Base-by-base conservation (phyloP, 345 rosid genomes). In the Brassica rapa region DNA sequence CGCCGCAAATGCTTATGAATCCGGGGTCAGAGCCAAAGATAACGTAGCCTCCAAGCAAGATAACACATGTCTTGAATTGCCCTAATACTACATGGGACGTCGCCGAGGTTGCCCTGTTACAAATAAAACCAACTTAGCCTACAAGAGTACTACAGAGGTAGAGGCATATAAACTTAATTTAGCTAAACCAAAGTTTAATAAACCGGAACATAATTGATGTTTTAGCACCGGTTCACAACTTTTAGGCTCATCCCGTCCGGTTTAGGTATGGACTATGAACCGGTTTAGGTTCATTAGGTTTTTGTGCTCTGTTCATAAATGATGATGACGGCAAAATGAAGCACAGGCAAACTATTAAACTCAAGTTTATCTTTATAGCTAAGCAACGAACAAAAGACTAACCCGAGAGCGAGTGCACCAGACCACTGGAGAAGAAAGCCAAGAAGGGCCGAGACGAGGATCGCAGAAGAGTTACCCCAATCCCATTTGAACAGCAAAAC, bases 401-500 rank as follows among this genome's bases (percentile, higher is more conserved):
- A 95, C 98, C 99, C 97, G 8, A 95, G 90, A 51, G 98, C 98
- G 71, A 95, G 86, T 68, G 98, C 98, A 19, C 98, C 99, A 4
- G 98, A 95, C 98, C 97, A 90, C 46, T 95, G 99, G 9, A 95
- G 90, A 56, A 93, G 93, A 73, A 95, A 95, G 29, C 99, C 99
- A 7, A 95, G 88, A 51, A 90, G 83, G 72, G 98, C 98, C 21
- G 97, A 88, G 35, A 88, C 25, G 51, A 93, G 84, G 71, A 95
- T 80, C 0, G 96, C 87, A 1, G 88, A 81, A 27, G 94, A 82
- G 79, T 90, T 95, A 32, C 70, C 76, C 39, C 89, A 53, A 84
- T 95, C 85, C 98, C 99, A 95, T 55, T 90, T 78, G 86, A 89
- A 95, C 6, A 85, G 83, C 27, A 89, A 71, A 46, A 79, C 90